Evolutionary conservation across 495 filamentous ascomycete species (phyloP).

Genomic region (Aspergillus homomorphus): DNA sequence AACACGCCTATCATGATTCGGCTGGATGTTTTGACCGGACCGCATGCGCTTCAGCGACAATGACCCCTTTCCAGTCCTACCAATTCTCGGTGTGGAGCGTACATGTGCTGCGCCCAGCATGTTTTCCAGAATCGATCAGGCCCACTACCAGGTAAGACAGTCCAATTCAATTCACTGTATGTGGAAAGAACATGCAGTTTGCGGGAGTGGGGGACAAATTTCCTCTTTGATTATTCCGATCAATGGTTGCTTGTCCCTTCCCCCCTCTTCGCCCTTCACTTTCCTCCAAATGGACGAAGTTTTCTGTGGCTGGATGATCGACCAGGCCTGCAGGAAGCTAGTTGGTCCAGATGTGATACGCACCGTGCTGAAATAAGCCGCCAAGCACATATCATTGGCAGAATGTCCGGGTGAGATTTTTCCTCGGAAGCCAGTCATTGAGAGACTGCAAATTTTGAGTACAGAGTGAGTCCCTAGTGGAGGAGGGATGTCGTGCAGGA

Average conservation of each 20-base stretch:
- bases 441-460: constrained; percentile 6
- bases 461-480: constrained; percentile 10
- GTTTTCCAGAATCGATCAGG: constrained; percentile 29
- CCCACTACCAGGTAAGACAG: constrained; percentile 17
- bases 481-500: constrained; percentile 26
- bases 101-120: constrained; percentile 19
- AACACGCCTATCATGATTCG: constrained; percentile 1
- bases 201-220: not conserved
- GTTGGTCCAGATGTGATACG: constrained; percentile 24
- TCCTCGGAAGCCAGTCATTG: constrained; percentile 10
- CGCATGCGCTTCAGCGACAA: constrained; percentile 8
- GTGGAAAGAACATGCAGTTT: constrained; percentile 5
- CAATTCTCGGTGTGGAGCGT: constrained; percentile 14
- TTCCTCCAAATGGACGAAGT: constrained; percentile 10
- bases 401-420: constrained; percentile 12
- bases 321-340: constrained; percentile 25
- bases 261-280: constrained; percentile 6
- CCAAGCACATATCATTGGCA: constrained; percentile 17
- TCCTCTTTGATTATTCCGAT: constrained; percentile 2
- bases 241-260: constrained; percentile 4
- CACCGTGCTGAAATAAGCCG: constrained; percentile 17
- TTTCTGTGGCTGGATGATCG: constrained; percentile 26
- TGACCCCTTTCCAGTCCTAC: constrained; percentile 11
- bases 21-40: constrained; percentile 13
- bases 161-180: constrained; percentile 12